Conservation (phyloP, 2,329 filamentous ascomycete genomes). For the Penicillium vulpinum region DNA sequence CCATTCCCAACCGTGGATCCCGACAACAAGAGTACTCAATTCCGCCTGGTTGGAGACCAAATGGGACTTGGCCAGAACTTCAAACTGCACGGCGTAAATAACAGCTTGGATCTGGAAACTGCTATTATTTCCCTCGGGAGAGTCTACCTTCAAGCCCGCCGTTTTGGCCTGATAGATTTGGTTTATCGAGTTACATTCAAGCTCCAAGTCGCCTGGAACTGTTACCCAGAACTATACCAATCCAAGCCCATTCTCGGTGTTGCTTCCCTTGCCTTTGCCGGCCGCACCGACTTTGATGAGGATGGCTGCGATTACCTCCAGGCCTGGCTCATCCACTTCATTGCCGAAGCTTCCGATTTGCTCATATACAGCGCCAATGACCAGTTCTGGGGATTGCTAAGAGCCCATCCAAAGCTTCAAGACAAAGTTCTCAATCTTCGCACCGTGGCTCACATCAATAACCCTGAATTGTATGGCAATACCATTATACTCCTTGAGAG, state of each 20-base stretch:
- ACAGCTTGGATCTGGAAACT: slow-evolving; percentile 4
- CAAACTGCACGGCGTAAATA: slow-evolving; percentile 3
- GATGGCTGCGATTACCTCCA: slow-evolving; percentile 7
- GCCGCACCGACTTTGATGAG: background rate
- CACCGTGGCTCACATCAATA: background rate
- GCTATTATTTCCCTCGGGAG: slow-evolving; percentile 13
- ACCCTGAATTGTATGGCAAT: background rate
- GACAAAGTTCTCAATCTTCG: background rate
- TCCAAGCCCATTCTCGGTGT: slow-evolving; percentile 12
- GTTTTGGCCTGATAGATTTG: slow-evolving; percentile 9
- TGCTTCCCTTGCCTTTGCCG: background rate
- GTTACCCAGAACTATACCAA: slow-evolving; percentile 15
- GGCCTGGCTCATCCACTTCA: slow-evolving; percentile 17
- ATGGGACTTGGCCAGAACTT: background rate
- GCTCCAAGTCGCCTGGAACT: slow-evolving; percentile 25
- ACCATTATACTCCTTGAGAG: background rate
- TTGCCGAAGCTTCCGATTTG: slow-evolving; percentile 17
- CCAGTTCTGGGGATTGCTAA: slow-evolving; percentile 12
- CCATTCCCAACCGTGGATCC: background rate
- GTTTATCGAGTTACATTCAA: slow-evolving; percentile 14
- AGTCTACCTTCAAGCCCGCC: slow-evolving; percentile 13
- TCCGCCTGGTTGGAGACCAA: slow-evolving; percentile 11
- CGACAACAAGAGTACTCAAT: background rate
- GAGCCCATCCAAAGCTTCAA: background rate
- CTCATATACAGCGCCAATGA: slow-evolving; percentile 5